Conservation (phyloP, 805 yeast species). For the Lipomyces yamadae region DNA sequence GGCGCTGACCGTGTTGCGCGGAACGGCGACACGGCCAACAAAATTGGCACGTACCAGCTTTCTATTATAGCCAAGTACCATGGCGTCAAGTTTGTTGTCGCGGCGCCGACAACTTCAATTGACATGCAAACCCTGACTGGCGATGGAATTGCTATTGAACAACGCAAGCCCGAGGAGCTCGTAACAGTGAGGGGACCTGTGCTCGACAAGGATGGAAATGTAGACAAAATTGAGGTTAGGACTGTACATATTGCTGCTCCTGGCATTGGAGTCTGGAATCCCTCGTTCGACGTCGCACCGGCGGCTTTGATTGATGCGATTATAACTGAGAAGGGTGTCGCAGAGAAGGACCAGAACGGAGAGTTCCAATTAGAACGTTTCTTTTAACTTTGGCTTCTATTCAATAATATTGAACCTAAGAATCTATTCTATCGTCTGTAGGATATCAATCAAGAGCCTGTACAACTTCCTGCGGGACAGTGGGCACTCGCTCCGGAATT, state of each 20-base stretch:
- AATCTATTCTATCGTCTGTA: not conserved
- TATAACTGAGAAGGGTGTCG: conserved; percentile 76
- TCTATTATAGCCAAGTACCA: conserved; percentile 72
- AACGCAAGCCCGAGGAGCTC: conserved; percentile 80
- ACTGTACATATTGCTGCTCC: conserved; percentile 84
- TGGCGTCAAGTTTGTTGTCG: conserved; percentile 83
- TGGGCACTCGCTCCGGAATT: conserved; percentile 22
- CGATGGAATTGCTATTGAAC: conserved; percentile 79
- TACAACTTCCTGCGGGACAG: conserved; percentile 18
- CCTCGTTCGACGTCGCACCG: conserved; percentile 94
- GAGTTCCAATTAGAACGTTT: conserved; percentile 52
- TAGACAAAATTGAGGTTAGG: conserved; percentile 41
- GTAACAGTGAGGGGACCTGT: conserved; percentile 74
- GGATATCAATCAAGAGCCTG: conserved; percentile 16
- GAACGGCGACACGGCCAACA: conserved; percentile 96
- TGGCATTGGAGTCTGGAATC: conserved; percentile 89
- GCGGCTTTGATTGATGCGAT: conserved; percentile 81
- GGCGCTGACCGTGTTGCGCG: conserved; percentile 94
- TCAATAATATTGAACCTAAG: not conserved
- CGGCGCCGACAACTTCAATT: conserved; percentile 93
- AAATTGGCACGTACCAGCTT: conserved; percentile 92
- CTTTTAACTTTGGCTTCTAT: conserved; percentile 5
- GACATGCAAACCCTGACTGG: conserved; percentile 72
- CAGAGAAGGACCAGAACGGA: conserved; percentile 57
- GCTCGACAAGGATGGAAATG: conserved; percentile 48